Conservation (phyloP, 805 yeast genomes). For the Clavispora carvajalis region DNA sequence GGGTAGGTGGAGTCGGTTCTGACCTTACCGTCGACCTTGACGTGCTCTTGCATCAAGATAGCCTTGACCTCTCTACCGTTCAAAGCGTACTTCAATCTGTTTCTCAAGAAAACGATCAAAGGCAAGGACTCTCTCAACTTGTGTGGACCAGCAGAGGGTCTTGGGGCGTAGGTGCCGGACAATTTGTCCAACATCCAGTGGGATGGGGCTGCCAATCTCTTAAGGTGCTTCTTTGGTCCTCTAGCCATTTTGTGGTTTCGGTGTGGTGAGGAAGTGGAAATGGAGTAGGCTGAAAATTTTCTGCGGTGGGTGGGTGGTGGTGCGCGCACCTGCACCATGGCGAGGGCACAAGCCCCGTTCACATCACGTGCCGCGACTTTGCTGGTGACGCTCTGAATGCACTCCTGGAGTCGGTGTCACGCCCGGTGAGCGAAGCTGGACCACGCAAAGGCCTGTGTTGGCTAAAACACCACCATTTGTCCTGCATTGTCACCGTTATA, state of each 20-base stretch:
- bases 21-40: slow-evolving; percentile 31
- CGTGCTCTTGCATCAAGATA: slow-evolving; percentile 30
- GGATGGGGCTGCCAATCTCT: slow-evolving; percentile 35
- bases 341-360: slow-evolving; percentile 7
- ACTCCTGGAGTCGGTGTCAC: no score
- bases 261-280: slow-evolving; percentile 3
- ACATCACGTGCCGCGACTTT: not conserved
- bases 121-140: slow-evolving; percentile 32
- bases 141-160: slow-evolving; percentile 32
- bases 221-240: slow-evolving; percentile 52
- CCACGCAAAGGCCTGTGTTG: no score
- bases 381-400: no score
- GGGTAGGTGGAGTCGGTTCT: slow-evolving; percentile 30
- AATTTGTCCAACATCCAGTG: slow-evolving; percentile 36
- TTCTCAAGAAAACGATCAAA: slow-evolving; percentile 28
- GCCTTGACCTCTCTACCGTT: slow-evolving; percentile 33
- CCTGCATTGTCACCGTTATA: no score
- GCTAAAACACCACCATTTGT: no score
- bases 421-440: no score
- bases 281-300: slow-evolving; percentile 11
- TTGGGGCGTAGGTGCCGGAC: slow-evolving; percentile 33
- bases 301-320: not conserved
- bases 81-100: slow-evolving; percentile 31
- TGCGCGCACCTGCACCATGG: slow-evolving; percentile 1
- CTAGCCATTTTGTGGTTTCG: slow-evolving; percentile 53